Evolutionary conservation across 495 filamentous ascomycete species (phyloP), one percentile per base, ranked within the genome.

Genomic region (Delitschia confertaspora): DNA sequence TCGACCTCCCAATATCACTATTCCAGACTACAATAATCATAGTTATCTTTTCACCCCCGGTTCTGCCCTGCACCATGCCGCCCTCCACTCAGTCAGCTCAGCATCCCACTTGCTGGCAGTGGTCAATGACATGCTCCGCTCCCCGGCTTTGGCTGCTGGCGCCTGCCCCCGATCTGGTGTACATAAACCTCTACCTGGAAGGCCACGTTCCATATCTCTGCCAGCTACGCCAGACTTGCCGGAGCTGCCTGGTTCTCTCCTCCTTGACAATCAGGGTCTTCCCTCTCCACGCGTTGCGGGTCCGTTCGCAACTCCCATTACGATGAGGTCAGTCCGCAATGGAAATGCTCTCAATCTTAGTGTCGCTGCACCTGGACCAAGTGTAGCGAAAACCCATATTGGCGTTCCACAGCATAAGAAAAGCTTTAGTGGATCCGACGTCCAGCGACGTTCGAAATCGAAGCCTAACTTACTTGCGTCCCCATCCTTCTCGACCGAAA

Each of bases 41-140:
- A 35, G 23, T 33, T 16, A 27, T 23, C 23, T 11, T 6, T 21
- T 44, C 34, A 42, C 14, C 47, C 38, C 48, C 35, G 41, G 44
- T 35, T 56, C 53, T 40, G 40, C 59, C 57, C 48, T 53, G 23
- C 61, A 62, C 10, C 48, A 53, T 57, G 59, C 61, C 16, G 57
- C 59, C 17, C 37, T 55, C 22, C 25, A 17, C 21, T 39, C 36
- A 13, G 57, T 60, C 37, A 55, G 42, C 36, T 64, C 61, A 7
- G 57, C 59, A 36, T 58, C 57, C 9, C 62, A 57, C 42, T 38
- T 64, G 40, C 51, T 64, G 52, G 49, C 56, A 17, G 57, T 59
- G 9, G 54, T 64, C 34, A 61, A 64, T 49, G 61, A 60, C 38
- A 55, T 62, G 49, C 54, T 65, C 20, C 54, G 58, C 14, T 63